Conservation (phyloP, 2,329 filamentous ascomycete genomes). For the Monosporascus sp. region DNA sequence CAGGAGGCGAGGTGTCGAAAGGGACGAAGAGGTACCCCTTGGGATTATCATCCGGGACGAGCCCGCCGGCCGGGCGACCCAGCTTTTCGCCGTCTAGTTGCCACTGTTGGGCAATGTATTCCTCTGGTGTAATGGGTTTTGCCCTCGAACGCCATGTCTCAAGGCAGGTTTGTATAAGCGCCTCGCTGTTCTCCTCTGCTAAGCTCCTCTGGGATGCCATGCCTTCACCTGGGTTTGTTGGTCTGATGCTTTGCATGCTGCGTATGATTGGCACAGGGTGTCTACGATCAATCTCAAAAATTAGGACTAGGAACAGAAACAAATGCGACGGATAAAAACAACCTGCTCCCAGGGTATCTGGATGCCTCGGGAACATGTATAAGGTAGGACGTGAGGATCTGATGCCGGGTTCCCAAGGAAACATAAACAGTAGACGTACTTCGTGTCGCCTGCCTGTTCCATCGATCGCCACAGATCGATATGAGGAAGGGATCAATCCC, state of each 20-base stretch:
- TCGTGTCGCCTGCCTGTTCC: too few relatives aligned
- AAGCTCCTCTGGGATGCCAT: slow-evolving; percentile 2
- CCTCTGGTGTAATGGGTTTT: neutral
- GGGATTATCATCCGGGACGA: neutral
- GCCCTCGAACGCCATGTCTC: slow-evolving; percentile 4
- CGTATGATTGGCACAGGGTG: neutral
- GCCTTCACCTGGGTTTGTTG: neutral
- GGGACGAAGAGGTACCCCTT: neutral
- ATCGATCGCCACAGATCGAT: too few relatives aligned
- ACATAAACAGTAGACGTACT: too few relatives aligned
- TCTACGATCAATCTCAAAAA: neutral
- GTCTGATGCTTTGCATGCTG: neutral
- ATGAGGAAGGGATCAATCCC: slow-evolving; percentile 1
- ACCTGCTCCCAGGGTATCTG: too few relatives aligned
- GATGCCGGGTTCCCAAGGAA: too few relatives aligned
- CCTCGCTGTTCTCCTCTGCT: slow-evolving; percentile 3
- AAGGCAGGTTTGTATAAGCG: slow-evolving; percentile 5
- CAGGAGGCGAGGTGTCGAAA: neutral
- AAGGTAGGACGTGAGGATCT: too few relatives aligned
- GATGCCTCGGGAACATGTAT: too few relatives aligned
- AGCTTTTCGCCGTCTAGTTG: neutral
- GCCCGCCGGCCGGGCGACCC: neutral
- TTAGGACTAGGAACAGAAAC: neutral
- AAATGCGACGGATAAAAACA: too few relatives aligned
- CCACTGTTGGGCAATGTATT: neutral